Base-by-base conservation (phyloP, 176 grass and related monocot genomes). In the Musa itinerans region DNA sequence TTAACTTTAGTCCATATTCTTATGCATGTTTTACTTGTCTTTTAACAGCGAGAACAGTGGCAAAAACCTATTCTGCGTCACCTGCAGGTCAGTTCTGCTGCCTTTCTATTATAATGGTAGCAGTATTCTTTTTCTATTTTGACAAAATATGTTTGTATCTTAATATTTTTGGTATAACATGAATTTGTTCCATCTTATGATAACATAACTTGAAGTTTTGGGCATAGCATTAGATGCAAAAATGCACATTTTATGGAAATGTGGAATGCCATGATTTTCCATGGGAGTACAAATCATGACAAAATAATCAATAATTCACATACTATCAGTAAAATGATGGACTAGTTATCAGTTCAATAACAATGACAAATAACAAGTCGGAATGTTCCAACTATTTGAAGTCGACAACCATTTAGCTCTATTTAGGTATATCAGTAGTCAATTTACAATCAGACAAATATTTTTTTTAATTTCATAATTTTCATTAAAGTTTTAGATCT, bases 51-150 rank as follows among this genome's bases (percentile, higher is more conserved):
- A 81, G 95, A 94, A 66, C 85, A 74, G 14, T 99, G 91, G 91
- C 95, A 92, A 88, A 99, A 94, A 74, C 95, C 95, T 87, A 92
- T 99, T 86, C 78, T 99, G 73, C 95, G 91, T 54, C 86, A 85
- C 24, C 91, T 99, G 76, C 95, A 99, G 90, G 95, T 99, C 72
- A 87, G 88, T 20, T 49, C 69, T 65, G 75, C 63, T 64, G 61
- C 43, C 77, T 76, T 19, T 8, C 27, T 53, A 34, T 7, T 80
- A 57, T 9, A 21, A 15, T 68, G 6, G 19, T 19, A 19, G 8
- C 7, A 73, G 53, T 25, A 17, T 15, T 74, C 17, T 34, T 19
- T 19, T 43, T 29, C 8, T 74, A 25, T 23, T 27, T 17, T 9
- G 7, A 34, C 29, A 34, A 34, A 34, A 34, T 34, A 34, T 34